Evolutionary conservation across 176 grass and related monocot genomes (phyloP).

Genomic region (Tuctoria greenei): DNA sequence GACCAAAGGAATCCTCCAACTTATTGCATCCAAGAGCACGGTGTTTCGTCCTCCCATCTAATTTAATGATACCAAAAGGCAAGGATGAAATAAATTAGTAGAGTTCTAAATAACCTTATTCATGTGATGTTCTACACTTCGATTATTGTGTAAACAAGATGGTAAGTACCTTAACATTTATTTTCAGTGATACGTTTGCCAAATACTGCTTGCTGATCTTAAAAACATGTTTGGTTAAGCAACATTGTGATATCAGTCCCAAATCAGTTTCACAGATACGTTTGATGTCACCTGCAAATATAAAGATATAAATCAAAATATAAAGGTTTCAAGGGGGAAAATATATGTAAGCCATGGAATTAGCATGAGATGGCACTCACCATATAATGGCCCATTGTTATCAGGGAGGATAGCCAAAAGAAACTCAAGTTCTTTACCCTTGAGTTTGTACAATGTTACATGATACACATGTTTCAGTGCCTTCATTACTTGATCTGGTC

Average conservation of each 20-base stretch:
- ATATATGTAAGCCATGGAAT: neutral
- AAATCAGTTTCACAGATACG: conserved; percentile 99
- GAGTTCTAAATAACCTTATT: neutral
- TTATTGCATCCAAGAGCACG: conserved; percentile 90
- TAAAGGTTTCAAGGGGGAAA: neutral
- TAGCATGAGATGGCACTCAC: conserved; percentile 35
- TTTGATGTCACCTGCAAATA: conserved; percentile 87
- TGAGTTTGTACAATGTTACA: conserved; percentile 78
- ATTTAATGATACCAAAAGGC: conserved; percentile 34
- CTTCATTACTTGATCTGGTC: conserved; percentile 92
- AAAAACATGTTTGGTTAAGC: conserved; percentile 98
- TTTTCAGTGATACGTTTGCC: conserved; percentile 98
- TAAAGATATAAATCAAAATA: neutral
- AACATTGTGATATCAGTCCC: conserved; percentile 96
- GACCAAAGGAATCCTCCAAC: conserved; percentile 98
- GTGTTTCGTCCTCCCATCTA: conserved; percentile 99
- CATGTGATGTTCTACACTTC: neutral
- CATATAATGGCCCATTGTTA: conserved; percentile 96
- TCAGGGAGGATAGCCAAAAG: conserved; percentile 94
- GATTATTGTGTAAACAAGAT: conserved; percentile 20
- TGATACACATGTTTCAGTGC: conserved; percentile 91
- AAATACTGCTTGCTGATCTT: conserved; percentile 99
- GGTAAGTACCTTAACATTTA: conserved; percentile 92
- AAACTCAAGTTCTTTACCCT: conserved; percentile 98
- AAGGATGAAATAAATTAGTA: conserved; percentile 23